Evolutionary conservation across 2,329 filamentous ascomycete species (phyloP), one percentile per base, ranked within the genome.

Genomic region (Colletotrichum sp.): DNA sequence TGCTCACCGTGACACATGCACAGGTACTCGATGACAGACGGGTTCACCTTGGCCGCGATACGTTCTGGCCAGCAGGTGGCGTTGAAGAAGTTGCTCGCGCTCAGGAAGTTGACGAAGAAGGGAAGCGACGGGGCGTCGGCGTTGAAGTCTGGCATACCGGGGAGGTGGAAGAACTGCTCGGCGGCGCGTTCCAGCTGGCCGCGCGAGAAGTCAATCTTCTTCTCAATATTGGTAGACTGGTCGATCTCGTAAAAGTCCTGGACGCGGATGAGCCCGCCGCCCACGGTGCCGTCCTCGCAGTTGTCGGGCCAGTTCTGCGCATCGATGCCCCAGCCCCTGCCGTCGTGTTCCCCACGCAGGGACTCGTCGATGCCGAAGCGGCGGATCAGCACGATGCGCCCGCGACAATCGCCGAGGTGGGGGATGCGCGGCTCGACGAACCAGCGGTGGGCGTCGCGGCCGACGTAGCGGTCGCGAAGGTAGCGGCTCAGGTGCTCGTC

Each of bases 191-290:
- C 92, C 62, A 98, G 91, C 79, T 98, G 96, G 28, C 93, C 92
- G 75, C 90, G 92, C 69, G 92, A 92, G 80, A 93, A 93, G 56
- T 89, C 85, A 75, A 98, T 94, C 89, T 98, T 99, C 84, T 93
- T 92, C 48, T 93, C 88, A 75, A 98, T 96, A 79, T 93, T 94
- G 75, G 91, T 87, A 26, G 91, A 92, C 83, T 95, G 92, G 61
- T 93, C 86, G 38, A 99, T 92, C 81, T 97, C 95, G 88, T 97
- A 98, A 84, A 96, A 98, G 86, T 98, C 97, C 86, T 98, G 97
- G 56, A 98, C 93, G 78, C 94, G 93, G 75, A 98, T 92, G 77
- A 93, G 88, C 5, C 95, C 95, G 80, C 92, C 93, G 10, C 91
- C 91, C 65, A 91, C 91, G 38, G 88, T 88, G 71, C 94, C 93